Evolutionary conservation across 2,329 filamentous ascomycete species (phyloP).

Genomic region (Pseudogymnoascus sp.): DNA sequence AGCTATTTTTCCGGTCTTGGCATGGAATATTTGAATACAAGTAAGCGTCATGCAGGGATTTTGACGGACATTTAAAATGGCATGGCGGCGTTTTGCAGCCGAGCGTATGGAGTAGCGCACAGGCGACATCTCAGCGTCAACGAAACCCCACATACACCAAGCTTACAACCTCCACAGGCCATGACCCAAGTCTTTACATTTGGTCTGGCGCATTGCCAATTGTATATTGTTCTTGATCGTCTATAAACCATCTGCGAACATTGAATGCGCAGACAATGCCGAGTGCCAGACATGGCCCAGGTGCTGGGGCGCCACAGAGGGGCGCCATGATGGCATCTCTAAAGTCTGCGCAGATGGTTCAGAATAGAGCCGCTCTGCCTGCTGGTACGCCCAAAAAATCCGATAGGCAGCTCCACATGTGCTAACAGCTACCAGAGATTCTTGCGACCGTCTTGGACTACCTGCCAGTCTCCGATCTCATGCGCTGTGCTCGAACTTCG

Average conservation of each 20-base stretch:
- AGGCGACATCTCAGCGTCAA: constrained; percentile 8
- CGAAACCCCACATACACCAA: background rate
- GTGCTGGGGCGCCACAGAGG: constrained; percentile 23
- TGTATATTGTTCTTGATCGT: background rate
- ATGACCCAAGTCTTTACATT: constrained; percentile 1
- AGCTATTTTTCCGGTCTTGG: background rate
- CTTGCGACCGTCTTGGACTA: constrained; percentile 83
- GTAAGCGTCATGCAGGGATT: constrained; percentile 6
- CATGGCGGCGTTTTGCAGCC: background rate
- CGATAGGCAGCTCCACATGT: background rate
- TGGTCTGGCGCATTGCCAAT: background rate
- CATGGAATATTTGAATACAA: background rate
- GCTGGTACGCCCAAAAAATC: constrained; percentile 54
- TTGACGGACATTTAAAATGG: background rate
- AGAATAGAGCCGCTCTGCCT: constrained; percentile 70
- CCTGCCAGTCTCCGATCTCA: constrained; percentile 74
- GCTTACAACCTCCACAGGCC: background rate
- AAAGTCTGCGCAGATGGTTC: constrained; percentile 72
- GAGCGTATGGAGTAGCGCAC: constrained; percentile 6
- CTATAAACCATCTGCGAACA: background rate
- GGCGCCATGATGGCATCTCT: constrained; percentile 66
- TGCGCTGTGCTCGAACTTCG: constrained; percentile 77
- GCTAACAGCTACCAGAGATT: constrained; percentile 54
- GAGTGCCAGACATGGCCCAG: constrained; percentile 33
- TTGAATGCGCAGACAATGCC: constrained; percentile 32